Base-by-base conservation (phyloP, 2,329 filamentous ascomycete species). In the Pestalotiopsis sp. region DNA sequence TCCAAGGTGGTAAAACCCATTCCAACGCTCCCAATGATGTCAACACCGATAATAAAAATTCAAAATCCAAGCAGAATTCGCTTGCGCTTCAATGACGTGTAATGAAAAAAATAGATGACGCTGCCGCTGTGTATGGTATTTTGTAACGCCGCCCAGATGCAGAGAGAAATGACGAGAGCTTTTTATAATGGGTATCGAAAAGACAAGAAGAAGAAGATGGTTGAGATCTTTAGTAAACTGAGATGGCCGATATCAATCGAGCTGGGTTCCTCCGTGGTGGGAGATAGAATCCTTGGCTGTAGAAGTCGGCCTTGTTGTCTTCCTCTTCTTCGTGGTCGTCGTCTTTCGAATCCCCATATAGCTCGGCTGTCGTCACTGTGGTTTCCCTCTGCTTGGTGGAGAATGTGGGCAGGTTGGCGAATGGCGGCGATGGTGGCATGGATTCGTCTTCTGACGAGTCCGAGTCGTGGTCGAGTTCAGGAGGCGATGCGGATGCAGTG, bases 381-480 rank as follows among this genome's bases (percentile, higher is more conserved):
- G 76, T 75, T 80, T 77, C 77, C 77, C 77, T 82, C 75, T 88
- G 83, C 83, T 91, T 88, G 74, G 88, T 84, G 60, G 86, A 82
- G 76, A 93, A 92, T 56, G 85, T 81, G 70, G 88, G 83, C 66
- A 93, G 81, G 45, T 85, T 79, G 36, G 86, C 79, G 25, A 84
- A 83, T 58, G 88, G 87, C 49, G 91, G 91, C 70, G 91, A 93
- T 23, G 91, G 91, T 7, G 92, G 92, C 88, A 93, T 89, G 62
- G 85, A 82, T 73, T 93, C 90, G 80, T 94, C 92, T 74, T 94
- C 92, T 68, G 89, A 91, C 2, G 88, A 90, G 71, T 91, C 91
- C 70, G 87, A 88, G 77, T 94, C 92, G 71, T 89, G 85, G 73
- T 90, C 86, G 68, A 94, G 88, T 78, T 93, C 92, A 9, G 92